Evolutionary conservation across 805 yeast genomes (phyloP).

Genomic region (Sugiyamaella marilandica): DNA sequence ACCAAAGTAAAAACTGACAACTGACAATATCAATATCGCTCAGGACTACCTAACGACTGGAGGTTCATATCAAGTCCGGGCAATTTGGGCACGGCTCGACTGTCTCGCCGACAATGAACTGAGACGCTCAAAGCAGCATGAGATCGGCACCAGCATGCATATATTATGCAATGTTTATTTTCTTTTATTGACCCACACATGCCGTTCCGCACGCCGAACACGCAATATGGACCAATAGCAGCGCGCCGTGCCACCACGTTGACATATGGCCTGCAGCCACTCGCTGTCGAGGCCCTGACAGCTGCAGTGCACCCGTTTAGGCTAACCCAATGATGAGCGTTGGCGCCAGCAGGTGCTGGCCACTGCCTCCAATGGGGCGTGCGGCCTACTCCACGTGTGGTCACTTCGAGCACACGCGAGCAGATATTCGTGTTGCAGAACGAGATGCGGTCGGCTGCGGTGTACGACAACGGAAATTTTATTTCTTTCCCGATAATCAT

Average conservation of each 20-base stretch:
- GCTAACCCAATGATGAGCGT: slow-evolving; percentile 2
- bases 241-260: neutral
- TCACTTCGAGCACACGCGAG: neutral
- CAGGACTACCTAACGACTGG: too few species aligned
- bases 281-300: slow-evolving; percentile 1
- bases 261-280: neutral
- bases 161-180: neutral
- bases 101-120: too few species aligned
- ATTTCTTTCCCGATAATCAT: too few species aligned
- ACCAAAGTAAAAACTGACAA: too few species aligned
- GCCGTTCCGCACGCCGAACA: neutral
- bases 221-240: neutral
- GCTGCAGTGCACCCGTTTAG: neutral
- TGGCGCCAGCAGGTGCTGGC: neutral
- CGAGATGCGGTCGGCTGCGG: neutral
- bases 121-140: too few species aligned
- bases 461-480: too few species aligned
- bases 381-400: neutral
- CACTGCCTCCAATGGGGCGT: neutral
- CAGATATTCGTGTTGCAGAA: neutral
- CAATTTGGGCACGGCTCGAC: too few species aligned
- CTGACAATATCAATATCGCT: too few species aligned
- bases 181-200: neutral
- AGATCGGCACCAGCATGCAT: neutral
- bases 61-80: too few species aligned